A percentile compares a stretch with the other conserved stretches of the same genome.
Evolutionary conservation across 306 rosid species (phyloP).

Genomic region (Rosa persica): DNA sequence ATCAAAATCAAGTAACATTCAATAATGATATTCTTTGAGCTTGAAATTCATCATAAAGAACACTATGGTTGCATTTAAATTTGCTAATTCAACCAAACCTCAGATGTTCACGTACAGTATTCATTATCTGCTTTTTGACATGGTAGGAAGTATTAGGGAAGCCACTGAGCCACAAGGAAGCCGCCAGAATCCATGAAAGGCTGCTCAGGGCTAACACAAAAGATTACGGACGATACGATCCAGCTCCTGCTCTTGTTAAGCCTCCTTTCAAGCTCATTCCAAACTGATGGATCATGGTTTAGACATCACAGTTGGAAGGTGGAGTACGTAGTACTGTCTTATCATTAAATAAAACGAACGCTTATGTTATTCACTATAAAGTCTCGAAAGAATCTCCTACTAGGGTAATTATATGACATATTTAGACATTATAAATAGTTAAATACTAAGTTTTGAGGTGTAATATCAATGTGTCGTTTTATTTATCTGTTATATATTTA

Average conservation of each 20-base stretch:
- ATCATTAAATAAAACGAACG: constrained; percentile 2
- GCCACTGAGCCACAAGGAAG: constrained; percentile 31
- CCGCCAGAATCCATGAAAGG: constrained; percentile 70
- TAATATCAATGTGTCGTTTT: neutral
- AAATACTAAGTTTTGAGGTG: constrained; percentile 5
- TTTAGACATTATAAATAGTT: too few relatives aligned
- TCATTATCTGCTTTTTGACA: neutral
- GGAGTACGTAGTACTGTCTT: neutral
- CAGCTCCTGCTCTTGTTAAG: constrained; percentile 78
- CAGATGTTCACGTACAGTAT: neutral
- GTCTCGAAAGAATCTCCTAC: neutral
- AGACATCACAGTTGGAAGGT: constrained; percentile 1
- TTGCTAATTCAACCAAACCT: neutral
- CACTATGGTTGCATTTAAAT: neutral
- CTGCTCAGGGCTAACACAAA: constrained; percentile 62
- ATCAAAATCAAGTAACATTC: neutral
- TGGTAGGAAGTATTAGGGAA: constrained; percentile 19
- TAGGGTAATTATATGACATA: constrained; percentile 8
- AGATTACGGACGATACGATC: constrained; percentile 93
- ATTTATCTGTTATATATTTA: neutral
- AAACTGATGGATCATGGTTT: constrained; percentile 48
- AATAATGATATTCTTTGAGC: neutral
- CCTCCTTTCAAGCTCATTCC: constrained; percentile 98
- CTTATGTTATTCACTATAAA: neutral
- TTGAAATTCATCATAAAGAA: neutral